Evolutionary conservation across 495 filamentous ascomycete genomes (phyloP).

Genomic region (Xylaria scruposa): DNA sequence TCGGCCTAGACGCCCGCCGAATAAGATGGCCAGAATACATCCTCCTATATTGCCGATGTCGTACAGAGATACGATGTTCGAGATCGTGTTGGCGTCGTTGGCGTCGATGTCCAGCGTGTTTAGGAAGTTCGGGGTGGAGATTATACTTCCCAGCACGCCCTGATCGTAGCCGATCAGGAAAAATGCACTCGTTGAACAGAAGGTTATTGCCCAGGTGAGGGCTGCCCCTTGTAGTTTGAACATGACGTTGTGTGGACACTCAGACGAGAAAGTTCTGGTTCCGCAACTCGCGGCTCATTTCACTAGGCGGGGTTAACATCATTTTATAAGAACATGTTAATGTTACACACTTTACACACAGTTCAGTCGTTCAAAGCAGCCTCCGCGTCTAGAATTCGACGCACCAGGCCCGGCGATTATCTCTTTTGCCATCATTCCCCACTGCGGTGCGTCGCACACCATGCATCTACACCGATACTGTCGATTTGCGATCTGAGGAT

Average conservation of each 20-base stretch:
- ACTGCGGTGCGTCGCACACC: neutral
- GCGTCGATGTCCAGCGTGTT: neutral
- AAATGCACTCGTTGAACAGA: conserved; percentile 9
- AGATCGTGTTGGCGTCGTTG: conserved; percentile 5
- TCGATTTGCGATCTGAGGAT: neutral
- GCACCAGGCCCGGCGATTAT: neutral
- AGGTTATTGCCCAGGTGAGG: neutral
- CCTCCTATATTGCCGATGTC: neutral
- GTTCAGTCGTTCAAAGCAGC: too few species aligned
- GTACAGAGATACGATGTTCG: conserved; percentile 5
- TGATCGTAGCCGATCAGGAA: conserved; percentile 6
- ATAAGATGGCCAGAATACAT: neutral
- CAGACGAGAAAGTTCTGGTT: neutral
- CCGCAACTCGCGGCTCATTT: neutral
- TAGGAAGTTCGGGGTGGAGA: neutral
- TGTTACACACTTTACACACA: neutral
- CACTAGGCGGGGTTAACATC: neutral
- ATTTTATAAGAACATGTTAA: neutral
- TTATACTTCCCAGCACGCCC: neutral
- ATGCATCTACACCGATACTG: neutral
- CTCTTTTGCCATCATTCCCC: neutral
- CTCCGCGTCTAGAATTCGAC: too few species aligned
- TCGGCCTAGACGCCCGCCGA: neutral
- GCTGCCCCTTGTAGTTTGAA: neutral
- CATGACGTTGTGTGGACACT: neutral